Evolutionary conservation across 805 yeast species (phyloP).

Genomic region (Candida nonsorbophila): DNA sequence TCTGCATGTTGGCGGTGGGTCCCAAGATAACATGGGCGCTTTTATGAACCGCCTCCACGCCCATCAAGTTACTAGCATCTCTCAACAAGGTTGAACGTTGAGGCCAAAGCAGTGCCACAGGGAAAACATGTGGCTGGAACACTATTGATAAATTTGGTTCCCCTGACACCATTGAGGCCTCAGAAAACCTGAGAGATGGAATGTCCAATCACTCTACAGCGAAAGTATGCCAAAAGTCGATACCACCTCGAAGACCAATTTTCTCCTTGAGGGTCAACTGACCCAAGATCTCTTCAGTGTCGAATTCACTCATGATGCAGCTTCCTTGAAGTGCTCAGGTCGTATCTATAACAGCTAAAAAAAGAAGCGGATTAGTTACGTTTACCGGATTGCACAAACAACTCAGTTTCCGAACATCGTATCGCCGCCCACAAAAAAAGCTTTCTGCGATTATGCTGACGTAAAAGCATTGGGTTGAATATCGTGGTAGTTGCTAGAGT

Average conservation of each 20-base stretch:
- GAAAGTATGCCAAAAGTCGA: constrained; percentile 48
- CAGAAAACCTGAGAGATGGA: constrained; percentile 44
- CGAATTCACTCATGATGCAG: constrained; percentile 14
- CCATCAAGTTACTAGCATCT: constrained; percentile 50
- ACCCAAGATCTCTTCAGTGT: constrained; percentile 17
- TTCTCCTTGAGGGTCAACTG: constrained; percentile 25
- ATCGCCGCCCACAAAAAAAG: too few species aligned
- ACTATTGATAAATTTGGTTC: constrained; percentile 50
- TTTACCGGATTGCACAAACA: too few species aligned
- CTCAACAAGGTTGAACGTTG: constrained; percentile 48
- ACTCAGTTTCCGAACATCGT: too few species aligned
- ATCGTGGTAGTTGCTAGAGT: too few species aligned
- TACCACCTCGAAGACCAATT: constrained; percentile 30
- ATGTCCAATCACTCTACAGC: constrained; percentile 35
- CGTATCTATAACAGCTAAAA: too few species aligned
- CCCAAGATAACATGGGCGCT: constrained; percentile 39
- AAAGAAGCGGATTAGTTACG: too few species aligned
- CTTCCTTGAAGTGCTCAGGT: too few species aligned
- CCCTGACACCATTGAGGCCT: constrained; percentile 66
- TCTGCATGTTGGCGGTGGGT: constrained; percentile 45
- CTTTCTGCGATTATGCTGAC: too few species aligned
- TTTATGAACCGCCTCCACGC: constrained; percentile 48
- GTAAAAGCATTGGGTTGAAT: too few species aligned
- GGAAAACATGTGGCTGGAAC: constrained; percentile 57
- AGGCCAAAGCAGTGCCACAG: constrained; percentile 55